Base-by-base conservation (phyloP, 306 rosid species). In the Dalbergia cultrata region DNA sequence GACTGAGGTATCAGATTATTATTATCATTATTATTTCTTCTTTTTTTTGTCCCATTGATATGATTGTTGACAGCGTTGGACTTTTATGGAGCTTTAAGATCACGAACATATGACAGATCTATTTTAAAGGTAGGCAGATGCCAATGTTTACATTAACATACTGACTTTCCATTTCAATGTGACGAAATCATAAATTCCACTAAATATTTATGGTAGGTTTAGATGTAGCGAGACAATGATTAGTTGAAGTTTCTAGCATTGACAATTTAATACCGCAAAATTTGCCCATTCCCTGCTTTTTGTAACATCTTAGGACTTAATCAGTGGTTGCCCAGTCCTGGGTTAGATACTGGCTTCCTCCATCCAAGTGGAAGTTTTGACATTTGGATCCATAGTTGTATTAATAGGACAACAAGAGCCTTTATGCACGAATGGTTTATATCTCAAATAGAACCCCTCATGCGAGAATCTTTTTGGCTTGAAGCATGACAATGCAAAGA, bases 71-170 rank as follows among this genome's bases (percentile, higher is more conserved):
- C 97, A 95, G 99, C 99, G 41, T 86, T 95, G 89, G 99, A 95
- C 88, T 95, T 95, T 84, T 95, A 93, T 88, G 99, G 98, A 80
- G 98, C 98, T 86, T 85, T 95, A 74, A 88, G 98, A 80, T 93
- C 97, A 18, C 96, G 91, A 52, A 95, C 99, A 67, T 93, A 95
- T 47, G 99, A 95, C 82, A 66, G 70, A 53, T 89, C 98, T 58
- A 88, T 95, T 80, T 89, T 89, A 31, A 90, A 93, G 99, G 99
- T 95, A 88, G 58, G 18, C 59, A 34, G 54, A 80, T 77, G 49
- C 79, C 75, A 41, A n/a, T 39, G 80, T 74, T 65, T 67, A 19
- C 58, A 80, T 71, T 53, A 61, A 39, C 83, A 81, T 47, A 60
- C 72, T n/a, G 19, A 14, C 13, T 72, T 73, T 68, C 39, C 62